Conservation (phyloP, 306 rosid species). For the Hippophae tibetana region DNA sequence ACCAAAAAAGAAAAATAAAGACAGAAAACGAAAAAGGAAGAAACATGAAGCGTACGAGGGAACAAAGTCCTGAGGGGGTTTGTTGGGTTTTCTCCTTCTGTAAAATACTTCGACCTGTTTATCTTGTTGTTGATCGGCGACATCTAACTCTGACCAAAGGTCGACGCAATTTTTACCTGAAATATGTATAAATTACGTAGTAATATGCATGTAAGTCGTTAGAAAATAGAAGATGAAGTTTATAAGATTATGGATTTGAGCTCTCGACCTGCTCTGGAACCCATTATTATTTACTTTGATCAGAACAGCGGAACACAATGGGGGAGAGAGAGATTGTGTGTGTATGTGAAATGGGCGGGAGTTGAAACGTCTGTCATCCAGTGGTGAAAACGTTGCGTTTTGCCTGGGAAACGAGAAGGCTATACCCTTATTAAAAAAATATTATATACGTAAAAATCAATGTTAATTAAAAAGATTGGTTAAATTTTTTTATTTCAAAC, state of each 20-base stretch:
- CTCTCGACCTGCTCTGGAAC: neutral
- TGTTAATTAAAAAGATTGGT: too few relatives aligned
- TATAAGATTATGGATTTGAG: neutral
- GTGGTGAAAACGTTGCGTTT: too few relatives aligned
- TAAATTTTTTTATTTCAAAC: too few relatives aligned
- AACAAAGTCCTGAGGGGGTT: constrained; percentile 9
- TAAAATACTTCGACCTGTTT: constrained; percentile 38
- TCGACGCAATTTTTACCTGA: constrained; percentile 24
- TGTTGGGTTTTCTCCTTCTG: constrained; percentile 45
- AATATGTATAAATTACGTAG: neutral
- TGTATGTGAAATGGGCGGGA: too few relatives aligned
- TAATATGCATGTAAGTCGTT: neutral
- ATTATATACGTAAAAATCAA: too few relatives aligned
- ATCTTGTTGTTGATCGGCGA: constrained; percentile 12
- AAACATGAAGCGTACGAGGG: constrained; percentile 24
- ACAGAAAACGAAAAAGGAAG: neutral
- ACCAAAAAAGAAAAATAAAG: neutral
- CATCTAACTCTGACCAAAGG: constrained; percentile 53
- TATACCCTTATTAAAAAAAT: too few relatives aligned
- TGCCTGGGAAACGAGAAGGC: too few relatives aligned
- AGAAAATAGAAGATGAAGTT: neutral
- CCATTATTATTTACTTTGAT: neutral
- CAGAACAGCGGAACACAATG: too few relatives aligned
- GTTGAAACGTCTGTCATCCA: too few relatives aligned
- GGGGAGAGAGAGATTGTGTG: too few relatives aligned